A percentile compares a stretch with the other conserved stretches of the same genome.
Conservation (phyloP, 768 basidiomycete genomes). For the Termitomyces heimii region DNA sequence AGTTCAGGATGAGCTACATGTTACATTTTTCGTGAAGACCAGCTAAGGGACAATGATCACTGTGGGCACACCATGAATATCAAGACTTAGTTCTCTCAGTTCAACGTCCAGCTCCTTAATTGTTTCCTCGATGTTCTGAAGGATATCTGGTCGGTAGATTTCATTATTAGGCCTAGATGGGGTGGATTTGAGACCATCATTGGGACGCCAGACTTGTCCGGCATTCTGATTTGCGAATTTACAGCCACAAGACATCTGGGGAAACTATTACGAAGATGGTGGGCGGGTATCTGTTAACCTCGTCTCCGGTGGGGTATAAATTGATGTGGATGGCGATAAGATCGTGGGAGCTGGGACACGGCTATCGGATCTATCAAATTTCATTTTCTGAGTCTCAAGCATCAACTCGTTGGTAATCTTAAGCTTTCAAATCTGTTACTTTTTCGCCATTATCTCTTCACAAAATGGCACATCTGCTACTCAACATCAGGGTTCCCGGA, state of each 20-base stretch:
- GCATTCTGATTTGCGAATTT: slow-evolving; percentile 4
- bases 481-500: too few relatives aligned
- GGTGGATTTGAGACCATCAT: slow-evolving; percentile 23
- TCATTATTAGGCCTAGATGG: slow-evolving; percentile 25
- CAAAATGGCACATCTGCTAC: too few relatives aligned
- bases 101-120: slow-evolving; percentile 49
- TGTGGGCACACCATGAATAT: slow-evolving; percentile 55
- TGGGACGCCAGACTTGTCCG: slow-evolving; percentile 37
- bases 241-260: slow-evolving; percentile 11
- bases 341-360: too few relatives aligned
- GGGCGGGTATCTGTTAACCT: background rate
- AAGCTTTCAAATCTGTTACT: too few relatives aligned
- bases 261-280: background rate
- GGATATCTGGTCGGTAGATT: slow-evolving; percentile 51
- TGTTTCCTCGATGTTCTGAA: slow-evolving; percentile 52
- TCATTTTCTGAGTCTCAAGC: too few relatives aligned
- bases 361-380: too few relatives aligned
- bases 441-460: too few relatives aligned
- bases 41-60: background rate
- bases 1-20: slow-evolving; percentile 63
- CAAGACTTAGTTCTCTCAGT: slow-evolving; percentile 56
- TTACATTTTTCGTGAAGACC: background rate
- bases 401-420: too few relatives aligned
- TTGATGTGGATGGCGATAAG: background rate
- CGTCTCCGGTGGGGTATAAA: background rate